Evolutionary conservation across 805 yeast species (phyloP), one percentile per base, ranked within the genome.

Genomic region (Spathaspora hagerdaliae): DNA sequence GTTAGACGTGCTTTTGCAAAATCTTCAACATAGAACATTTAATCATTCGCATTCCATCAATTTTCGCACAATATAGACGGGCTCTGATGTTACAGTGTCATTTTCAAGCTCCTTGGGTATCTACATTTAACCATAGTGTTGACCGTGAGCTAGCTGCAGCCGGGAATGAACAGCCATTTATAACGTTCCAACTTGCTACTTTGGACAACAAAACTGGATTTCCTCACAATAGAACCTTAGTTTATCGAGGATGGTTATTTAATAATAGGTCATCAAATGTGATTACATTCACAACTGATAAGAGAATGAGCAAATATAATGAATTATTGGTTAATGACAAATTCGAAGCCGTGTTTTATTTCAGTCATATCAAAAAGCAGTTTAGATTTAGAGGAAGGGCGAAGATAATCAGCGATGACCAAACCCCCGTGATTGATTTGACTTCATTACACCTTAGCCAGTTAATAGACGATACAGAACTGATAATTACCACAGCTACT

Each of bases 311-410:
- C 41, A 88, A 88, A 62, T 75, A 73, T 55, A 63, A 65, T 11
- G 85, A 85, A 54, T 61, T 79, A 35, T 50, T 71, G 15, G 54
- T 60, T 41, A 75, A 82, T 53, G 78, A 83, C 43, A 69, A 71
- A 45, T 83, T 81, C 60, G 96, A 88, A 65, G 86, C 88, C 1
- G 85, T 87, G 47, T 86, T 85, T 59, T 85, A 87, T 69, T 85
- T 87, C 58, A 77, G 73, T 7, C 71, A 69, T 19, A 60, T 77
- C 24, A 75, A 76, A 59, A 83, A 78, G 56, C 96, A 88, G 64
- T 85, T 82, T 59, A 71, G 96, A 53, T 70, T 88, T 49, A 74
- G 81, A 46, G 96, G 96, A 10, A 62, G 69, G 27, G 86, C 86
- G 11, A 74, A 80, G 50, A 56, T 71, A 31, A 59, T 71, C 31